These are phyloP conservation scores for Carex scoparia DNA, from an alignment of 176 grass and related monocot genomes.

Conservation along the genomic window DNA sequence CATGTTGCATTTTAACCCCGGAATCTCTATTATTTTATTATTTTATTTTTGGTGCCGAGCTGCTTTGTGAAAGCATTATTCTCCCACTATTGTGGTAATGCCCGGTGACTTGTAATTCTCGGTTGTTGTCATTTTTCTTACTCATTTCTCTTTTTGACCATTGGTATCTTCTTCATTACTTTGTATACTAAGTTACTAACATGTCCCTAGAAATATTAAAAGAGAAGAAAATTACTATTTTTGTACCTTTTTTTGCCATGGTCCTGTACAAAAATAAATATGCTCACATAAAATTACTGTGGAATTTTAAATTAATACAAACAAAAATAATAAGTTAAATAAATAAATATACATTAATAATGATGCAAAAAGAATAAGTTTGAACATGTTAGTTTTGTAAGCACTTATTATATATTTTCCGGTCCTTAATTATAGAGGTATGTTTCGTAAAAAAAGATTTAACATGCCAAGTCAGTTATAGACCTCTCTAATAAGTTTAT, in stretches of 20 bases:
- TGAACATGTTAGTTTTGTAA: no score
- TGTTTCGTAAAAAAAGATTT: no score
- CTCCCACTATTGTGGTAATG: constrained; percentile 55
- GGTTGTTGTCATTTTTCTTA: constrained; percentile 15
- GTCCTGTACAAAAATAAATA: no score
- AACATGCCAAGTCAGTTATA: no score
- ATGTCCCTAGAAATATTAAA: neutral
- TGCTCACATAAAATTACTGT: no score
- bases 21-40: neutral
- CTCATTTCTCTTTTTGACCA: constrained; percentile 23
- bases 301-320: no score
- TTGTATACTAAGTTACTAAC: neutral
- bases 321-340: no score
- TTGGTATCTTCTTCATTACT: neutral
- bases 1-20: constrained; percentile 17
- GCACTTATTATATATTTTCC: no score
- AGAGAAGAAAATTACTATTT: neutral
- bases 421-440: no score
- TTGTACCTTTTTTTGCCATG: neutral
- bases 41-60: neutral
- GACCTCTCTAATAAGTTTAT: no score
- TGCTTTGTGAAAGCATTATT: constrained; percentile 49
- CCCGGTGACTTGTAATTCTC: constrained; percentile 32
- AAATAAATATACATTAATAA: no score
- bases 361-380: no score